Conservation (phyloP, 1,139 yeast genomes). For the Hansenula lynferdii region DNA sequence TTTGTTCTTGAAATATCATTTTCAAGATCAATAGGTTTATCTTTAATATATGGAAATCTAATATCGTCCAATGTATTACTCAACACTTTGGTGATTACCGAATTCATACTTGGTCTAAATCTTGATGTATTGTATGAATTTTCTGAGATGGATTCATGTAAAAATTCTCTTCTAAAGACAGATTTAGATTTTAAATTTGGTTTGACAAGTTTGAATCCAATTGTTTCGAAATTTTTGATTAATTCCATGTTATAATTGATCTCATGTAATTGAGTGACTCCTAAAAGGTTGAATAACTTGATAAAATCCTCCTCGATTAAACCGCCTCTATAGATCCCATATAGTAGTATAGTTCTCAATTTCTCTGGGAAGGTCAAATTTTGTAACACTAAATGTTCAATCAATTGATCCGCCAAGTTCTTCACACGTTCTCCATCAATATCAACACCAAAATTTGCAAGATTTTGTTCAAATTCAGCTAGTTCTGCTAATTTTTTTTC, state of each 20-base stretch:
- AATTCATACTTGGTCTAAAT: slow-evolving; percentile 66
- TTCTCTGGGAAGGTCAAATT: slow-evolving; percentile 57
- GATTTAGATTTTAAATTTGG: slow-evolving; percentile 32
- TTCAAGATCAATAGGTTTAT: slow-evolving; percentile 54
- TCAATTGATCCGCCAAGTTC: slow-evolving; percentile 61
- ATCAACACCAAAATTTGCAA: slow-evolving; percentile 69
- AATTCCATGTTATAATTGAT: slow-evolving; percentile 44
- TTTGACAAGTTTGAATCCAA: slow-evolving; percentile 69
- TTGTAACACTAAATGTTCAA: slow-evolving; percentile 51
- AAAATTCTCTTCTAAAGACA: slow-evolving; percentile 38
- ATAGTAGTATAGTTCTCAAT: slow-evolving; percentile 69
- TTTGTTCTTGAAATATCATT: slow-evolving; percentile 26
- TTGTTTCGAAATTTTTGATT: slow-evolving; percentile 56
- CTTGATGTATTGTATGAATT: slow-evolving; percentile 74
- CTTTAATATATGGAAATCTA: slow-evolving; percentile 72
- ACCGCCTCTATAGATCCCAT: slow-evolving; percentile 84
- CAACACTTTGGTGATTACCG: slow-evolving; percentile 41
- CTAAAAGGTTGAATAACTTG: slow-evolving; percentile 68
- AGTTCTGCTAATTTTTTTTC: slow-evolving; percentile 53
- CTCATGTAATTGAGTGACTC: slow-evolving; percentile 51
- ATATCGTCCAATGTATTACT: slow-evolving; percentile 40
- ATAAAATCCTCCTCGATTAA: slow-evolving; percentile 67
- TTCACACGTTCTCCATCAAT: slow-evolving; percentile 66
- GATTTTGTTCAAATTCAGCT: slow-evolving; percentile 70
- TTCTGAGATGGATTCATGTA: slow-evolving; percentile 54